phyloP scores from a whole-genome alignment of 495 filamentous ascomycete species.

The Penicillium coffeae region DNA sequence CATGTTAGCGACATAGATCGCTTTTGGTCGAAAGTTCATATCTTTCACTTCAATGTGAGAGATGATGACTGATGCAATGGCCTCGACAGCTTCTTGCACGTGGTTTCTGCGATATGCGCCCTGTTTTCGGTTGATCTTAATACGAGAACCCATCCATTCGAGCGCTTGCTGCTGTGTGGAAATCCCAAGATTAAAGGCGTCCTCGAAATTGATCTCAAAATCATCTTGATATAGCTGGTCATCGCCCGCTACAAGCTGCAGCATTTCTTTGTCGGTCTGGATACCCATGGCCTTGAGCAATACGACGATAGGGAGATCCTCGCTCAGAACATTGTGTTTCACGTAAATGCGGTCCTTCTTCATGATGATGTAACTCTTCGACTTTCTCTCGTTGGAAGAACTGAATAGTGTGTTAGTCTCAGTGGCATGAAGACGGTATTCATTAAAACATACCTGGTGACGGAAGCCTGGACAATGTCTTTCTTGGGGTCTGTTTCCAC shows the following conservation, averaged over 20 bases:
- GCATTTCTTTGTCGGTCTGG: conserved; percentile 88
- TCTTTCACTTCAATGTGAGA: conserved; percentile 88
- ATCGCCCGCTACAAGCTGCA: conserved; percentile 78
- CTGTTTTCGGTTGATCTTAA: conserved; percentile 74
- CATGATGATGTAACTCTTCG: conserved; percentile 88
- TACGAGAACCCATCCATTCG: conserved; percentile 79
- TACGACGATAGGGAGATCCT: conserved; percentile 89
- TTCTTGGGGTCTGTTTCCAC: conserved; percentile 90
- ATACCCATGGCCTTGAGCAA: conserved; percentile 91
- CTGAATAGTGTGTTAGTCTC: conserved; percentile 37
- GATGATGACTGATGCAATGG: conserved; percentile 83
- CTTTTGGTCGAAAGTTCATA: conserved; percentile 91
- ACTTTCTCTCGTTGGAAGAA: conserved; percentile 95
- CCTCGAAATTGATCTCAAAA: conserved; percentile 92
- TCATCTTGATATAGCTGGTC: conserved; percentile 87
- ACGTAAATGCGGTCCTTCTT: conserved; percentile 89
- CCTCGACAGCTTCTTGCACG: conserved; percentile 85
- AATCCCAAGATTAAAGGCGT: conserved; percentile 73
- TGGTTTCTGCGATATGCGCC: conserved; percentile 59
- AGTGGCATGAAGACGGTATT: neutral
- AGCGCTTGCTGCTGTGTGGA: conserved; percentile 92
- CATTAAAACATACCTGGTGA: conserved; percentile 57
- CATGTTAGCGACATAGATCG: conserved; percentile 95
- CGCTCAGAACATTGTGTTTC: conserved; percentile 87
- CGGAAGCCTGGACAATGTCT: conserved; percentile 87